Base-by-base conservation (phyloP, 1,139 yeast species). In the Kodamaea fungicola region DNA sequence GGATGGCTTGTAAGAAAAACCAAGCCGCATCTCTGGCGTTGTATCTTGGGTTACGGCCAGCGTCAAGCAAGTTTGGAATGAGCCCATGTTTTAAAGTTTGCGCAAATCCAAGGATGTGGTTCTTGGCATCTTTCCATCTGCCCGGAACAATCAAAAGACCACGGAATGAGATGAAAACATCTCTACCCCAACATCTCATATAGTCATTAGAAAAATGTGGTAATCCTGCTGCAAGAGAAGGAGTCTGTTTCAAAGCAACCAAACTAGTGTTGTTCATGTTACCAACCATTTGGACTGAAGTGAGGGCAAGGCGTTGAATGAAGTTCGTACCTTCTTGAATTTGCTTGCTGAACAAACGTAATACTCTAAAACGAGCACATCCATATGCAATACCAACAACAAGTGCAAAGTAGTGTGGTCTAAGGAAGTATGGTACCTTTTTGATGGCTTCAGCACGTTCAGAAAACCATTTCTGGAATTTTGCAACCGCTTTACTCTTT, bases 101-200 rank as follows among this genome's bases (percentile, higher is more conserved):
- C 0, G 95, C 97, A 70, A 89, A 92, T 5, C 84, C 87, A 37
- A 90, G 63, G 43, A 92, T 87, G 55, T 92, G 97, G 33, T 65
- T 61, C 50, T 73, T 81, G 1, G 97, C 97, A 40, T 83, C 92
- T 3, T 83, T 86, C 52, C 58, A 78, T 40, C 97, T 71, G 10
- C 84, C 94, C 0, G 96, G 76, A 1, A 84, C 82, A 29, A 90
- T 63, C 43, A 89, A 64, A 34, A 90, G 68, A 0, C 98, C 98
- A 46, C 96, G 71, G 39, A 85, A 71, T 0, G 96, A 76, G 39
- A 92, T 83, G 55, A 92, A 92, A 2, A 89, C 95, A 62, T 92
- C 98, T 55, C 98, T 76, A 23, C 98, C 98, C 98, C 98, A 92
- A 57, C 97, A 88, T 61, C 98, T 75, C 96, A 90, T 89, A 59